Percentiles rank a stretch among this genome's conserved stretches.
Evolutionary conservation across 2,329 filamentous ascomycete genomes (phyloP).

Genomic region (Akanthomyces muscarius): DNA sequence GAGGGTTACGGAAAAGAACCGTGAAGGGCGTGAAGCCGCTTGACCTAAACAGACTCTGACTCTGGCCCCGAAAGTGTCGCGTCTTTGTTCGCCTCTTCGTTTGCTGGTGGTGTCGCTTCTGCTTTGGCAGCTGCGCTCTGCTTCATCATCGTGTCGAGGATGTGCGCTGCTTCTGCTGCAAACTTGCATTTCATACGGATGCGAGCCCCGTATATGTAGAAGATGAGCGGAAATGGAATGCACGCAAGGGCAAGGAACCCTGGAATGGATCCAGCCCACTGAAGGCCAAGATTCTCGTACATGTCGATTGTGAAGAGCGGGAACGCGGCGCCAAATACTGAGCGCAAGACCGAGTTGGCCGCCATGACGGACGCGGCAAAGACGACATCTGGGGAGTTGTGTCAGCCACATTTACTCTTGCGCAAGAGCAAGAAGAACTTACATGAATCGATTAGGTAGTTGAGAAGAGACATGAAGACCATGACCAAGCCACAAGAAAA

Average conservation of each 20-base stretch:
- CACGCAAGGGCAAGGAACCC: constrained; percentile 66
- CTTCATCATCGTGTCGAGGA: constrained; percentile 16
- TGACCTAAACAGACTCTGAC: neutral
- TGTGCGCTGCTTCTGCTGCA: constrained; percentile 13
- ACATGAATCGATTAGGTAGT: constrained; percentile 59
- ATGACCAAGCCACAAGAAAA: constrained; percentile 54
- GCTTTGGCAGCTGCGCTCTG: neutral
- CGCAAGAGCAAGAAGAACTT: neutral
- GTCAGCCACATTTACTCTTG: neutral
- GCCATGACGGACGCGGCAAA: constrained; percentile 69
- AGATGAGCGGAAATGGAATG: constrained; percentile 66
- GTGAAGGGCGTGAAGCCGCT: no score
- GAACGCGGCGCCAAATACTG: constrained; percentile 63
- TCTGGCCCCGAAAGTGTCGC: neutral
- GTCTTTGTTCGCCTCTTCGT: neutral
- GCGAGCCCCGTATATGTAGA: constrained; percentile 60
- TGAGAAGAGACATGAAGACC: constrained; percentile 56
- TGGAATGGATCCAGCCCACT: constrained; percentile 67
- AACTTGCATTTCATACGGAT: constrained; percentile 16
- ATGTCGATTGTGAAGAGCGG: constrained; percentile 60
- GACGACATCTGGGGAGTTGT: constrained; percentile 47
- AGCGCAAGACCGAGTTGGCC: constrained; percentile 64
- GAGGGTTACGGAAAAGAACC: no score
- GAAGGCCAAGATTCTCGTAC: constrained; percentile 55
- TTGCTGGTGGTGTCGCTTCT: neutral